Evolutionary conservation across 345 rosid genomes (phyloP).

Genomic region (Rhodamnia argentea): DNA sequence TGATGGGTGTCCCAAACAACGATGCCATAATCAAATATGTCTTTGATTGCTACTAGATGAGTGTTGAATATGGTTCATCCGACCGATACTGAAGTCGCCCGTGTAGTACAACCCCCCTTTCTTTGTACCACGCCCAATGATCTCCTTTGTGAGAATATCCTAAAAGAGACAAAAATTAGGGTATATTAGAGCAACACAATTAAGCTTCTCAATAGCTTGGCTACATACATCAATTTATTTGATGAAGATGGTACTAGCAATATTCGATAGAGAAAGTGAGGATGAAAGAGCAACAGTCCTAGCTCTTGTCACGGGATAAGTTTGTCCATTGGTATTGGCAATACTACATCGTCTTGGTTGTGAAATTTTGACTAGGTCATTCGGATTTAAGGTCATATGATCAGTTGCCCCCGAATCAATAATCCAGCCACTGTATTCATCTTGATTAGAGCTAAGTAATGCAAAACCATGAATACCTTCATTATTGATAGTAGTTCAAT

Average conservation of each 20-base stretch:
- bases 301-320: background rate
- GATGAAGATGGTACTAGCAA: background rate
- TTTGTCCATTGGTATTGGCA: background rate
- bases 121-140: conserved; percentile 2
- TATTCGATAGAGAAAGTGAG: background rate
- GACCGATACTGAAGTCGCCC: too few relatives aligned
- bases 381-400: background rate
- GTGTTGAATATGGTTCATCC: too few relatives aligned
- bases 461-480: too few relatives aligned
- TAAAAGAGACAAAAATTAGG: too few relatives aligned
- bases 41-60: too few relatives aligned
- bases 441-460: too few relatives aligned
- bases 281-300: background rate
- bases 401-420: background rate
- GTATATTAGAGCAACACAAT: background rate
- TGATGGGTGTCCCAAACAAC: too few relatives aligned
- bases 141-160: conserved; percentile 1
- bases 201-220: background rate
- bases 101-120: background rate
- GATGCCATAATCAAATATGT: too few relatives aligned
- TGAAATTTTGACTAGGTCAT: background rate
- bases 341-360: background rate
- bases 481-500: too few relatives aligned
- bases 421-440: background rate
- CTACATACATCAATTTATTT: background rate